phyloP scores from a whole-genome alignment of 176 grass and related monocot species.

The Oryza officinalis region DNA sequence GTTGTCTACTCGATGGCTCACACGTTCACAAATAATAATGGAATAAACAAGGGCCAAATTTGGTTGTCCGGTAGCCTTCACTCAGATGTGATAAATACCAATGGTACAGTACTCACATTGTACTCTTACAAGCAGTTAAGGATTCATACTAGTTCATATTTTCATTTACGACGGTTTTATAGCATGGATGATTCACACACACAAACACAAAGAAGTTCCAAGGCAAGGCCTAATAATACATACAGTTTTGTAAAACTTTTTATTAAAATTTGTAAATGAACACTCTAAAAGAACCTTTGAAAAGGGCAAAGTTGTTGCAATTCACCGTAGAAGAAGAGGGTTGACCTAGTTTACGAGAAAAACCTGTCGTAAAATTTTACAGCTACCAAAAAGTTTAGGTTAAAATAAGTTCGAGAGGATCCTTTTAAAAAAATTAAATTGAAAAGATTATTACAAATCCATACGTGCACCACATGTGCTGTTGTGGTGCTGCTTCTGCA shows the following conservation, averaged over 20 bases:
- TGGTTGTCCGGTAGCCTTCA: conserved; percentile 1
- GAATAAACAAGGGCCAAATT: not conserved
- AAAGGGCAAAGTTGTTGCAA: no score
- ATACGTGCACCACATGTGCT: conserved; percentile 30
- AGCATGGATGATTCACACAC: not conserved
- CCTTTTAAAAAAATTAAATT: not conserved
- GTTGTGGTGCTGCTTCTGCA: conserved; percentile 1
- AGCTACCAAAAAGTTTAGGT: no score
- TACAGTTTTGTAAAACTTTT: not conserved
- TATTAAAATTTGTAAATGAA: not conserved
- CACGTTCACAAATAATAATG: not conserved
- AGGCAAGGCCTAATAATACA: not conserved
- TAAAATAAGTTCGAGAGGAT: no score
- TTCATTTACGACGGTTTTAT: not conserved
- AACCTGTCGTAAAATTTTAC: no score
- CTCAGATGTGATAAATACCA: not conserved
- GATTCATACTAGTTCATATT: not conserved
- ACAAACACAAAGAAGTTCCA: not conserved
- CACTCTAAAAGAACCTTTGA: no score
- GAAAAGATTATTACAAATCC: not conserved
- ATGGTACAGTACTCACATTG: not conserved
- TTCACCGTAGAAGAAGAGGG: no score
- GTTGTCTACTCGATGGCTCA: not conserved
- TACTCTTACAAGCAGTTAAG: not conserved
- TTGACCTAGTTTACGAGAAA: no score